Base-by-base conservation (phyloP, 2,329 filamentous ascomycete genomes). In the Ciborinia camelliae region DNA sequence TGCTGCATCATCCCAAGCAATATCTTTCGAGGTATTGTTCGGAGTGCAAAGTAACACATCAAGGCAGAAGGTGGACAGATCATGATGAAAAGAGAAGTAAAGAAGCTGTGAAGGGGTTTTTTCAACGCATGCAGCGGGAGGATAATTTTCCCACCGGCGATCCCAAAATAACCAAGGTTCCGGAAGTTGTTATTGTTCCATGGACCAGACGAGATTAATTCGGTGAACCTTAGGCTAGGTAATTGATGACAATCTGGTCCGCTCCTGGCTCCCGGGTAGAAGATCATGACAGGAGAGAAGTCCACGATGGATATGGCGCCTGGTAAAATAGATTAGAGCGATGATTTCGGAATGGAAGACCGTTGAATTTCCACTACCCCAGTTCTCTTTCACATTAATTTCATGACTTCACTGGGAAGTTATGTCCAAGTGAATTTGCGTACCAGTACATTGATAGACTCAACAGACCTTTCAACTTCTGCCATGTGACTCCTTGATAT, bases 151-250 rank as follows among this genome's bases (percentile, higher is more conserved):
- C n/a, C n/a, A n/a, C n/a, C 5, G 14, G 20, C 26, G 35, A 28
- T 30, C 14, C 3, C 23, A 12, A 15, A 20, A n/a, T n/a, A 41
- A 37, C 41, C 8, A 55, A 43, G 23, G 43, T 55, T 14, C 53
- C 23, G 9, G 43, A 43, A 20, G 35, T 14, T 28, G 23, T 55
- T 20, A 5, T 41, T 28, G 35, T 43, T 43, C 14, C 28, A 35
- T 59, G 41, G 26, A 59, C 55, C 9, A 59, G 55, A 35, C 55
- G 41, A 35, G n/a, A 43, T 47, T 58, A 47, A 18, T 15, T 23
- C 15, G 7, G 28, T 4, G 28, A 12, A 26, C n/a, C n/a, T n/a
- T n/a, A 10, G n/a, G 14, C n/a, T 47, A 35, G 20, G 10, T 18
- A 23, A 23, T 8, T 12, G n/a, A 41, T 3, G n/a, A 45, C 43